phyloP scores from a whole-genome alignment of 1,139 yeast genomes.

The Candida gigantensis region DNA sequence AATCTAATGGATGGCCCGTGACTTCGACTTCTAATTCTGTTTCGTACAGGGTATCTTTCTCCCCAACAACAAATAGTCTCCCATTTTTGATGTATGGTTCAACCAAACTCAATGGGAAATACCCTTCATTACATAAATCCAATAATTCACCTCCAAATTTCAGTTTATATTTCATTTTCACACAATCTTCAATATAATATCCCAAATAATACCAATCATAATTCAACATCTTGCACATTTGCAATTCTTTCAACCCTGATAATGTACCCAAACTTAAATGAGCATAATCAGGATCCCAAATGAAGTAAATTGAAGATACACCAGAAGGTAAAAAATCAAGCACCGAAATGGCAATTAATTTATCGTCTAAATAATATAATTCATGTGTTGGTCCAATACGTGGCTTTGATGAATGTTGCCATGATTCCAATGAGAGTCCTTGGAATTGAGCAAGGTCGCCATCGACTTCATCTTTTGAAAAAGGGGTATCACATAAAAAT shows the following conservation, averaged over 20 bases:
- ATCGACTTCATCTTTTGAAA: conserved; percentile 25
- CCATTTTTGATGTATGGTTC: conserved; percentile 36
- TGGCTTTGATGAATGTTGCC: conserved; percentile 13
- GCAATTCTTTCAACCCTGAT: conserved; percentile 72
- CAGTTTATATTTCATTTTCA: conserved; percentile 80
- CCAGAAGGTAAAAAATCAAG: conserved; percentile 77
- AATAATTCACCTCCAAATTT: conserved; percentile 74
- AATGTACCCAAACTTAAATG: conserved; percentile 74
- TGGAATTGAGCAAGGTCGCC: conserved; percentile 32
- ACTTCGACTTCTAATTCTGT: conserved; percentile 20
- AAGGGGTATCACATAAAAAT: conserved; percentile 76
- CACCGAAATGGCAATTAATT: conserved; percentile 74
- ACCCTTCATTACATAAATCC: conserved; percentile 52
- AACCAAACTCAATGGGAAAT: conserved; percentile 42
- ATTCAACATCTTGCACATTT: conserved; percentile 44
- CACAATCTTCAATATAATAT: conserved; percentile 74
- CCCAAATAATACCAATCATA: conserved; percentile 69
- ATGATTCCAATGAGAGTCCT: conserved; percentile 23
- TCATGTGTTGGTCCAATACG: conserved; percentile 65
- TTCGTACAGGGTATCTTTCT: conserved; percentile 9
- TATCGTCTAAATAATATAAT: conserved; percentile 65
- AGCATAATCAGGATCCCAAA: conserved; percentile 84
- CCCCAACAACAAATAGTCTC: conserved; percentile 41
- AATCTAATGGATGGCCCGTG: conserved; percentile 19
- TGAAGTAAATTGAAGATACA: conserved; percentile 80